phyloP scores from a whole-genome alignment of 2,329 filamentous ascomycete genomes.

The Aureobasidium sp. region DNA sequence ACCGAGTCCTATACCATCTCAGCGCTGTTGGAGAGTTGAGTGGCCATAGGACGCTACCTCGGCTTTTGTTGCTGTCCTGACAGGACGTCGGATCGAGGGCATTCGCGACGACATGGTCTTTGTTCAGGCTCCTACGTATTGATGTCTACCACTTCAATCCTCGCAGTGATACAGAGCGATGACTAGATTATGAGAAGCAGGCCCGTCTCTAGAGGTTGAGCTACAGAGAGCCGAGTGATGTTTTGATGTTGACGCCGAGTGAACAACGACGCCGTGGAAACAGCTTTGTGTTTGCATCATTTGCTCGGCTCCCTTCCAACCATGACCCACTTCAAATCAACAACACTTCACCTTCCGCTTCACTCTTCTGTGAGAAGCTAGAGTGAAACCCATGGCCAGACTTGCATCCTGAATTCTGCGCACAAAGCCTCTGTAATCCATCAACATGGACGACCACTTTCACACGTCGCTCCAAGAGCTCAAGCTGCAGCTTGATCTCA shows the following conservation, averaged over 20 bases:
- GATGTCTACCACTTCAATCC: not conserved
- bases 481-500: conserved; percentile 1
- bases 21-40: conserved; percentile 12
- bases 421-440: not conserved
- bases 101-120: conserved; percentile 1
- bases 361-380: not conserved
- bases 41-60: conserved; percentile 2
- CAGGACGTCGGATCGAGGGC: not conserved
- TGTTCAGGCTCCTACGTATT: not conserved
- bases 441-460: not conserved
- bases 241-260: not conserved
- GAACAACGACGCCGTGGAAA: not conserved
- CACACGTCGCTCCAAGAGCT: not conserved
- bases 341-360: not conserved
- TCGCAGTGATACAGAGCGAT: not conserved
- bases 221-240: not conserved
- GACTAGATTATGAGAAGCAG: not conserved
- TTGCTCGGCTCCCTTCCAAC: not conserved
- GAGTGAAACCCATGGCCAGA: not conserved
- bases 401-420: not conserved
- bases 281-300: not conserved
- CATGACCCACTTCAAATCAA: not conserved
- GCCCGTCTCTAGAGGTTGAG: not conserved
- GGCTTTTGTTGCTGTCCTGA: not conserved
- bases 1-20: conserved; percentile 7